Percentiles rank a stretch among this genome's conserved stretches.
Evolutionary conservation across 192 early-diverging fungal species (phyloP).

Genomic region (Polychytrium aggregatum): DNA sequence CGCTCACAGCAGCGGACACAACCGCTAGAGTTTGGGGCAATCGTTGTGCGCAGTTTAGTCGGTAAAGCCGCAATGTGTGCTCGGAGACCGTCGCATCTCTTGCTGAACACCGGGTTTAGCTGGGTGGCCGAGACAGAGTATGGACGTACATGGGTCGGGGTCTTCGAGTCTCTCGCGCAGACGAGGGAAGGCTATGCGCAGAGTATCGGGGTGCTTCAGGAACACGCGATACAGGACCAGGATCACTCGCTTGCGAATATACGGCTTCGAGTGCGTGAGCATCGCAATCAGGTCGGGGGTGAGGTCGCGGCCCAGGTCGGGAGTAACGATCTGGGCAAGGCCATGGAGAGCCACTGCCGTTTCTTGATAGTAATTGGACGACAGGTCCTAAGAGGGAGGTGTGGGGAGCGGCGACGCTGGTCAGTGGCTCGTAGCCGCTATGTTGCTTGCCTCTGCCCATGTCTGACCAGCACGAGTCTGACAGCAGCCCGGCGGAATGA

Average conservation of each 20-base stretch:
- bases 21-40: slow-evolving; percentile 72
- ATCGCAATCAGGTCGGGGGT: slow-evolving; percentile 74
- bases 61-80: too few species aligned
- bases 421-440: too few species aligned
- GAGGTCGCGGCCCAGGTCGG: slow-evolving; percentile 80
- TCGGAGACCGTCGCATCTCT: too few species aligned
- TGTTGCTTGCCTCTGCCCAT: too few species aligned
- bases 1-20: slow-evolving; percentile 84
- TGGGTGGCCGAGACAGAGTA: too few species aligned
- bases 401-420: too few species aligned
- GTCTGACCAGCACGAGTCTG: too few species aligned
- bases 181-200: slow-evolving; percentile 66
- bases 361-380: slow-evolving; percentile 71
- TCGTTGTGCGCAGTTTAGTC: too few species aligned
- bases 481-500: too few species aligned
- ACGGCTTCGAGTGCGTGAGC: slow-evolving; percentile 85
- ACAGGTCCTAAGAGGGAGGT: slow-evolving; percentile 59
- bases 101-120: too few species aligned
- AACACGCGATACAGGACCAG: slow-evolving; percentile 82
- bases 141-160: slow-evolving; percentile 67
- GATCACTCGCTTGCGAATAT: slow-evolving; percentile 85
- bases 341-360: slow-evolving; percentile 84
- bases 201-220: slow-evolving; percentile 79
- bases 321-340: slow-evolving; percentile 83
- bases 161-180: slow-evolving; percentile 85